Evolutionary conservation across 495 filamentous ascomycete species (phyloP).

Genomic region (Alectoria sarmentosa): DNA sequence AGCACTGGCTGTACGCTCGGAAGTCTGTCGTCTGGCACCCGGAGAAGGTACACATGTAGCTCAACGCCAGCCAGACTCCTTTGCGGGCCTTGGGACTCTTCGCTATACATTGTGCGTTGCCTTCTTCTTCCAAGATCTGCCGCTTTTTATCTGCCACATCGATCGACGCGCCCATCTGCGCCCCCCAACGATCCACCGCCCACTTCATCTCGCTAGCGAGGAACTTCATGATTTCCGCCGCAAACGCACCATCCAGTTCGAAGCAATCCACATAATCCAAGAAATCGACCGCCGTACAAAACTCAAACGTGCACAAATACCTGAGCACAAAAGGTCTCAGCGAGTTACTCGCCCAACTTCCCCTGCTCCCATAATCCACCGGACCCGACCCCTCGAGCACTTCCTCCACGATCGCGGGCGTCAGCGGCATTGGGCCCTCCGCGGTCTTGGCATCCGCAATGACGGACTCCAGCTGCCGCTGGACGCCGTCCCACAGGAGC

Average conservation of each 20-base stretch:
- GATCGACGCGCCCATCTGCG: background rate
- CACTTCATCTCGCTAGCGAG: background rate
- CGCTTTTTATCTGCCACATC: background rate
- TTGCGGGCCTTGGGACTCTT: no score
- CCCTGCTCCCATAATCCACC: background rate
- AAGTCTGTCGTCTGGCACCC: no score
- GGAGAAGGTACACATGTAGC: no score
- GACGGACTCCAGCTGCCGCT: background rate
- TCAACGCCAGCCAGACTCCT: no score
- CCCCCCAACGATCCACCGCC: background rate
- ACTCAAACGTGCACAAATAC: background rate
- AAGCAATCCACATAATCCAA: background rate
- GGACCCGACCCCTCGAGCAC: background rate
- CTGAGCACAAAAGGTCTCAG: background rate
- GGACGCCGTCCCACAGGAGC: background rate
- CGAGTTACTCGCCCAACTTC: background rate
- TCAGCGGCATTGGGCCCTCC: background rate
- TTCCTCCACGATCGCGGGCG: background rate
- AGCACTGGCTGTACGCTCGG: no score
- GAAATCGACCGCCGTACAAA: background rate
- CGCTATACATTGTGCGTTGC: no score
- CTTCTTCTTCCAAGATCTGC: background rate
- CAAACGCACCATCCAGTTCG: background rate
- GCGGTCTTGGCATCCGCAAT: background rate
- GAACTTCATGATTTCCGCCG: background rate